These are phyloP conservation scores for Trametes pubescens DNA, from an alignment of 1,284 basidiomycete species.

Conservation along the genomic window DNA sequence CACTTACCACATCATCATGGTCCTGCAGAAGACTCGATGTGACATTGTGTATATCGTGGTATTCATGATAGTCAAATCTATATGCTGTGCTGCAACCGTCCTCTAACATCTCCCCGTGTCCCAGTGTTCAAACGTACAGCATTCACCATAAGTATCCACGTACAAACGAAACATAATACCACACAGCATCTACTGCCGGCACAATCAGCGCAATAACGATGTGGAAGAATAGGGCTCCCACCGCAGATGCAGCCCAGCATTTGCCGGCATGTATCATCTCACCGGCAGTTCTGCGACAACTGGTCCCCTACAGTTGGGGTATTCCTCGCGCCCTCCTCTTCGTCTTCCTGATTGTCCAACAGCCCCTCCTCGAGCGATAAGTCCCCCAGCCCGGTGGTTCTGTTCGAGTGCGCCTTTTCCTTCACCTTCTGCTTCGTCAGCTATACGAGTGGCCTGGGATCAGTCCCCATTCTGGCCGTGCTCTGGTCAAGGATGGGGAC, in stretches of 20 bases:
- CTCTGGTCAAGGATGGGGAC: constrained; percentile 29
- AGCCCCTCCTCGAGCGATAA: constrained; percentile 45
- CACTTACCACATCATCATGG: no score
- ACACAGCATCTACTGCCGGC: background rate
- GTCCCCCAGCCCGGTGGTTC: constrained; percentile 35
- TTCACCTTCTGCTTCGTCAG: constrained; percentile 34
- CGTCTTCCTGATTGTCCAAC: constrained; percentile 30
- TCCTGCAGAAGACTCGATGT: no score
- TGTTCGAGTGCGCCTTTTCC: constrained; percentile 21
- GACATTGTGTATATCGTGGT: background rate
- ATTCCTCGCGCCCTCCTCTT: constrained; percentile 10
- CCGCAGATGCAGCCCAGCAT: no score
- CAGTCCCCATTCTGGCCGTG: background rate
- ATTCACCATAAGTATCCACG: background rate
- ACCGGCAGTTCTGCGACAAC: background rate
- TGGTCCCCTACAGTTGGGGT: constrained; percentile 53
- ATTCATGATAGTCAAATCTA: background rate
- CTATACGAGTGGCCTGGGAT: background rate
- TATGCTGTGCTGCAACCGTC: background rate
- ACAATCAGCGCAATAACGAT: background rate
- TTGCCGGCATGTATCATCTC: background rate
- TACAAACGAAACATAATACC: background rate
- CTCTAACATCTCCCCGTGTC: background rate
- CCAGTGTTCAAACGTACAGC: background rate
- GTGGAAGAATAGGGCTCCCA: no score